A percentile compares a stretch with the other conserved stretches of the same genome.
phyloP scores from a whole-genome alignment of 176 grass and related monocot genomes.

The Dendrocalamus sinicus region DNA sequence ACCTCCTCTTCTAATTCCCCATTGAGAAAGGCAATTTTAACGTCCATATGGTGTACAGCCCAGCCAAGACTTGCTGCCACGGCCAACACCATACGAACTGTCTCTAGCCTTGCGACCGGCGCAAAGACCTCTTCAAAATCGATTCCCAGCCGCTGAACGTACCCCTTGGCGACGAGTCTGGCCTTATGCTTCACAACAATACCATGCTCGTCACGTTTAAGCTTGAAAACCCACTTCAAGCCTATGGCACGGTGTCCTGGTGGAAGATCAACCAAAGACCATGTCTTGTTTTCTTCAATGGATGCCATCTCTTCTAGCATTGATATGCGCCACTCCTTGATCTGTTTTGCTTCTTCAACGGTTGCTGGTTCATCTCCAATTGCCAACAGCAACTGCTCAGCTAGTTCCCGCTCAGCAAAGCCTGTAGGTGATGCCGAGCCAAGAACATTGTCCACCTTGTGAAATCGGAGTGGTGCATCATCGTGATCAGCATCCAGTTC shows the following conservation, averaged over 20 bases:
- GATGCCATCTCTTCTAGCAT: neutral
- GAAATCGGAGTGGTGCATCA: rapidly evolving
- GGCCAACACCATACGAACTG: neutral
- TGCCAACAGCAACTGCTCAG: neutral
- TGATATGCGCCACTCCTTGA: neutral
- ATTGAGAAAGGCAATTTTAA: rapidly evolving
- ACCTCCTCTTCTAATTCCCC: neutral
- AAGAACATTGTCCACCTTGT: rapidly evolving
- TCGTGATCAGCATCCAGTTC: neutral
- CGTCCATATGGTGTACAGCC: neutral
- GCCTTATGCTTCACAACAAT: no score
- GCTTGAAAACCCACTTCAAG: no score
- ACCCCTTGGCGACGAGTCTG: no score
- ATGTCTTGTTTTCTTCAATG: no score
- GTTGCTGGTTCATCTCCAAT: neutral
- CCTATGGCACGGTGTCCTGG: no score
- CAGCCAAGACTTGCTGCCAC: rapidly evolving
- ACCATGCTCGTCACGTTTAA: no score
- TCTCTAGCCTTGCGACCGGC: neutral
- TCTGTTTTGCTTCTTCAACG: no score
- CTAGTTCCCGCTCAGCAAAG: neutral
- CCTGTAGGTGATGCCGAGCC: rapidly evolving
- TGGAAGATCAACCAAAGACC: no score
- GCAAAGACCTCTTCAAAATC: no score
- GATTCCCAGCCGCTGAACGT: no score